Evolutionary conservation across 371 early-diverging fungal genomes (phyloP).

Genomic region (Smittium culicis): DNA sequence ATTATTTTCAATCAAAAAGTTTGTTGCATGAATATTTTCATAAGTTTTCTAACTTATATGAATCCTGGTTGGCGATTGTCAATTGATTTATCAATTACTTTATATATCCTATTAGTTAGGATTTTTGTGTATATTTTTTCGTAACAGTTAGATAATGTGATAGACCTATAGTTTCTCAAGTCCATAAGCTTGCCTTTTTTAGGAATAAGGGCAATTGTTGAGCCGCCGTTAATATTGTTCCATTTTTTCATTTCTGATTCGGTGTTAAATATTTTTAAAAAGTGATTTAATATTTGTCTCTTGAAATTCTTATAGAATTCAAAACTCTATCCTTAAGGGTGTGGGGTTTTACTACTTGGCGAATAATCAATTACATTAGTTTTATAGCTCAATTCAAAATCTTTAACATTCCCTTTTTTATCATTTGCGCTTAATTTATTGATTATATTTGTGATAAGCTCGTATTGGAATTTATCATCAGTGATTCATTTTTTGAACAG

Average conservation of each 20-base stretch:
- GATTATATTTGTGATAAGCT: neutral
- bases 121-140: slow-evolving; percentile 9
- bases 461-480: neutral
- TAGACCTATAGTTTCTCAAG: slow-evolving; percentile 12
- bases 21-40: slow-evolving; percentile 1
- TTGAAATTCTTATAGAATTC: slow-evolving; percentile 8
- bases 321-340: slow-evolving; percentile 11
- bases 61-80: slow-evolving; percentile 6
- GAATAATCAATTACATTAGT: neutral
- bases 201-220: slow-evolving; percentile 3
- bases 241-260: neutral
- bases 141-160: slow-evolving; percentile 13
- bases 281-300: neutral
- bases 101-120: slow-evolving; percentile 3
- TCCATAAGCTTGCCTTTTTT: slow-evolving; percentile 13
- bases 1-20: slow-evolving; percentile 3
- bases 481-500: neutral
- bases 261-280: neutral
- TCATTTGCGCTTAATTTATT: neutral
- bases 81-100: neutral
- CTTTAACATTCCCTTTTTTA: neutral
- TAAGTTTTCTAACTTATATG: neutral
- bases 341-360: slow-evolving; percentile 10
- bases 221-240: slow-evolving; percentile 1
- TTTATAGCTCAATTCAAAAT: neutral